Evolutionary conservation across 371 early-diverging fungal genomes (phyloP).

Genomic region (Mucor mucedo): DNA sequence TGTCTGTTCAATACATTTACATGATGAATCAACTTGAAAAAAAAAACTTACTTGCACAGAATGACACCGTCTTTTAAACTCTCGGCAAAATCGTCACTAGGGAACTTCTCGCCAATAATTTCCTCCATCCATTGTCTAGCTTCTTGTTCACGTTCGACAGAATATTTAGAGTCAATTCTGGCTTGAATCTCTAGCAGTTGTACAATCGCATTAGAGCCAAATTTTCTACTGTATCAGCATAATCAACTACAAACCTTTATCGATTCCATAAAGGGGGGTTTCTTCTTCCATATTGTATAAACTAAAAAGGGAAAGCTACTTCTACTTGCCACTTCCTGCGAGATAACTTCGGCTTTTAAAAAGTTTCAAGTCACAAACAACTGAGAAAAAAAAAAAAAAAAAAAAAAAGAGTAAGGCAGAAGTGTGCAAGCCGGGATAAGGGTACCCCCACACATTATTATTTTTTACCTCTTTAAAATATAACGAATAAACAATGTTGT

Average conservation of each 20-base stretch:
- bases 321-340: too few species aligned
- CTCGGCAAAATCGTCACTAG: slow-evolving; percentile 63
- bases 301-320: too few species aligned
- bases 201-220: too few species aligned
- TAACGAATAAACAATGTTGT: slow-evolving; percentile 6
- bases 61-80: slow-evolving; percentile 83
- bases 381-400: neutral
- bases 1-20: too few species aligned
- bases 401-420: neutral
- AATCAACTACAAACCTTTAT: slow-evolving; percentile 14
- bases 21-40: neutral
- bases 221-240: neutral
- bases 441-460: slow-evolving; percentile 5
- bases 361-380: slow-evolving; percentile 1
- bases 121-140: slow-evolving; percentile 72
- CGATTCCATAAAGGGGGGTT: slow-evolving; percentile 27
- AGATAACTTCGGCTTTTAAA: neutral
- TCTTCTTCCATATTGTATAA: slow-evolving; percentile 19
- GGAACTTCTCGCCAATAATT: slow-evolving; percentile 58
- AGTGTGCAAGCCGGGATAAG: neutral
- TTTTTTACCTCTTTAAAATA: neutral
- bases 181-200: slow-evolving; percentile 54
- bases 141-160: slow-evolving; percentile 59
- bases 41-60: slow-evolving; percentile 75
- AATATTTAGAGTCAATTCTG: slow-evolving; percentile 63